These are phyloP conservation scores for Penicillium coprophilum DNA, from an alignment of 495 filamentous ascomycete genomes.

Conservation along the genomic window DNA sequence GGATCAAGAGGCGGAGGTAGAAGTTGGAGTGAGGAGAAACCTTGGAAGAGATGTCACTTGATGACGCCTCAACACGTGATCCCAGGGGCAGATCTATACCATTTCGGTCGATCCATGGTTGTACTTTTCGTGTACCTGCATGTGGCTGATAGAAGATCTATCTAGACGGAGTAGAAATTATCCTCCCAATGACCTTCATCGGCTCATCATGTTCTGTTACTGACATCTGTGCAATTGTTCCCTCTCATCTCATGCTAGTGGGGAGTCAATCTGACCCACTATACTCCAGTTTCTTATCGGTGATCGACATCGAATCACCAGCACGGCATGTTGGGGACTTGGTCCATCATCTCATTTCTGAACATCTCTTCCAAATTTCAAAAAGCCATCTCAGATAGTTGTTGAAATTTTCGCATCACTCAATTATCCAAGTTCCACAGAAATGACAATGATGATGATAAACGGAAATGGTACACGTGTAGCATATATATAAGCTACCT, in stretches of 20 bases:
- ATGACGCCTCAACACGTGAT: constrained; percentile 26
- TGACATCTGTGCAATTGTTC: no score
- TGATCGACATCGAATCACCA: constrained; percentile 2
- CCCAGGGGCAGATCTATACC: constrained; percentile 6
- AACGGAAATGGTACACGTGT: not conserved
- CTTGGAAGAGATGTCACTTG: constrained; percentile 24
- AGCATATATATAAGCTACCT: not conserved
- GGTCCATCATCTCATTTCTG: not conserved
- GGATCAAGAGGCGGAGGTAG: no score
- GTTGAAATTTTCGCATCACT: not conserved
- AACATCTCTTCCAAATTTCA: not conserved
- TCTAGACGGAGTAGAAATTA: no score
- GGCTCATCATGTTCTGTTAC: not conserved
- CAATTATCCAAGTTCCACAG: constrained; percentile 6
- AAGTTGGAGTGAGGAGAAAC: constrained; percentile 6
- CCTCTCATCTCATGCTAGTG: not conserved
- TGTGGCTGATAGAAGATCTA: constrained; percentile 1
- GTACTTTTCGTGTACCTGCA: constrained; percentile 13
- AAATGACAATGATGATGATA: constrained; percentile 6
- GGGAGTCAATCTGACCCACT: constrained; percentile 12
- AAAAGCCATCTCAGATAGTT: not conserved
- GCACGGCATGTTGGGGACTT: no score
- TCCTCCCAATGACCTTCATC: no score
- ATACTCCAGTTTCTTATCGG: constrained; percentile 13
- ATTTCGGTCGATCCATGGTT: not conserved